phyloP scores from a whole-genome alignment of 441 rosid species.

The Mallotus repandus region DNA sequence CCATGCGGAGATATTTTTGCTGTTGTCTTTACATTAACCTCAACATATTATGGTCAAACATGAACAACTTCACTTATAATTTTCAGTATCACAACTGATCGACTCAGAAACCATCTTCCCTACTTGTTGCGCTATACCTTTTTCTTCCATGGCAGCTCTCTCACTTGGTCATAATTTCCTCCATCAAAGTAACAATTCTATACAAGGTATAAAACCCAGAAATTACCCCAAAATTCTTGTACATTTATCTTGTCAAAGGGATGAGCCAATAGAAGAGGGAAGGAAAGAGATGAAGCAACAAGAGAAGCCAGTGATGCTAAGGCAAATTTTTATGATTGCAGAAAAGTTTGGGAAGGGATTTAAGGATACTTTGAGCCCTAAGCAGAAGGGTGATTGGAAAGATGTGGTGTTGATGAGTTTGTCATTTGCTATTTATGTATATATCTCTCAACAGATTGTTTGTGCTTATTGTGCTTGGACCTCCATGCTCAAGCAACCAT shows the following conservation, averaged over 20 bases:
- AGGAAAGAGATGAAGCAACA: constrained; percentile 33
- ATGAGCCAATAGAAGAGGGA: constrained; percentile 30
- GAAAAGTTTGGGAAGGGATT: constrained; percentile 39
- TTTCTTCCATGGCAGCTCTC: constrained; percentile 52
- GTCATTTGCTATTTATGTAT: constrained; percentile 79
- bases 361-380: constrained; percentile 50
- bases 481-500: constrained; percentile 53
- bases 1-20: constrained; percentile 31
- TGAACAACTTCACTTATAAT: not conserved
- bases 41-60: not conserved
- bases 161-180: constrained; percentile 32
- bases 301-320: constrained; percentile 11
- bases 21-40: not conserved
- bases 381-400: constrained; percentile 73
- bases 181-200: constrained; percentile 18
- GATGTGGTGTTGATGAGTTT: constrained; percentile 72
- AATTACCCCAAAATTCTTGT: constrained; percentile 24
- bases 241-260: constrained; percentile 36
- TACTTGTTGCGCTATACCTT: no score
- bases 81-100: no score
- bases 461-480: constrained; percentile 73
- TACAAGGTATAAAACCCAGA: constrained; percentile 27
- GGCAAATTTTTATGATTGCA: constrained; percentile 17
- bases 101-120: not conserved
- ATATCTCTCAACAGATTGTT: constrained; percentile 73